These are phyloP conservation scores for Pseudoturritis turrita DNA, from an alignment of 345 rosid species.

Conservation along the genomic window DNA sequence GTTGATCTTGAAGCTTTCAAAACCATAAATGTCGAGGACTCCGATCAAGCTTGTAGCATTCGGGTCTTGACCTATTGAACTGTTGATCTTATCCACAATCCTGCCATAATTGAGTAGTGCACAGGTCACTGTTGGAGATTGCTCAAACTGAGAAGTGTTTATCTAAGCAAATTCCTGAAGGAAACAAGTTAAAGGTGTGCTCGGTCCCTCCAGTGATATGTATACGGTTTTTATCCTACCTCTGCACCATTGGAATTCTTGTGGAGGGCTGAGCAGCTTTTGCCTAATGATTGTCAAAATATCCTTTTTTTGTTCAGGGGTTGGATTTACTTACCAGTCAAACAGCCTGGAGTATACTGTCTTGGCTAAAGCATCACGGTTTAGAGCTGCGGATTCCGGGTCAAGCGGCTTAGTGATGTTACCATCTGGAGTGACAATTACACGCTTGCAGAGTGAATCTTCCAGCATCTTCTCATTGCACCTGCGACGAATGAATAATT, in stretches of 20 bases:
- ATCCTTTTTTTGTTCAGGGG: background rate
- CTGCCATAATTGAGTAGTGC: constrained; percentile 33
- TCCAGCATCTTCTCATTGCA: constrained; percentile 65
- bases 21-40: constrained; percentile 79
- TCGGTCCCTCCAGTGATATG: background rate
- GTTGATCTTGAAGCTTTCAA: constrained; percentile 70
- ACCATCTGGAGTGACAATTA: constrained; percentile 73
- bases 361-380: constrained; percentile 74
- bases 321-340: constrained; percentile 52
- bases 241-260: background rate
- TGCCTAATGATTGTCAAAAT: background rate
- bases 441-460: constrained; percentile 73
- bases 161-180: background rate
- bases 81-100: constrained; percentile 73
- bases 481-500: constrained; percentile 33
- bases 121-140: constrained; percentile 9
- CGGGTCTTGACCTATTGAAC: constrained; percentile 72
- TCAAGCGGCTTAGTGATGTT: constrained; percentile 67
- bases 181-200: background rate
- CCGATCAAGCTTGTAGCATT: constrained; percentile 59
- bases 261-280: background rate
- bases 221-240: background rate
- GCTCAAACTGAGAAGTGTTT: background rate
- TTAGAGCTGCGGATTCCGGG: constrained; percentile 51
- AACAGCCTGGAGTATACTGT: constrained; percentile 65